phyloP scores from a whole-genome alignment of 2,329 filamentous ascomycete species.

The Curvularia verruculosa region DNA sequence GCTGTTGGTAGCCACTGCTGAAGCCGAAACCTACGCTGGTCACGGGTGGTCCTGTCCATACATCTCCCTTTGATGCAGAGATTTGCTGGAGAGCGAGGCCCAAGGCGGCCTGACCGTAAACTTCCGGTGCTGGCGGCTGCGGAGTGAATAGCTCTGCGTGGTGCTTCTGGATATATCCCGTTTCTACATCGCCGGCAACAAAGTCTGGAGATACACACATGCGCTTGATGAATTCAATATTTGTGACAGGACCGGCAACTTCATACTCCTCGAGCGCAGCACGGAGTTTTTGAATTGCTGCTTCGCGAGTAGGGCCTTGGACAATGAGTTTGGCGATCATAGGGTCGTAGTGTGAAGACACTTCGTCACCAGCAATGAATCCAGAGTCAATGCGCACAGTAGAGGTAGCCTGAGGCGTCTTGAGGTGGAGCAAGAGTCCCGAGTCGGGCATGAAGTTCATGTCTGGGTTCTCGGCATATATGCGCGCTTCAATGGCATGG shows the following conservation, averaged over 20 bases:
- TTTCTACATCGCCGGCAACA: slow-evolving; percentile 86
- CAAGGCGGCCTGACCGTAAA: slow-evolving; percentile 85
- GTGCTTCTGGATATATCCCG: slow-evolving; percentile 93
- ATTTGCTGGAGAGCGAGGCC: slow-evolving; percentile 65
- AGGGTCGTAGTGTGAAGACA: slow-evolving; percentile 94
- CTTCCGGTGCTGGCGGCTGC: slow-evolving; percentile 68
- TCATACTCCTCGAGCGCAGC: slow-evolving; percentile 86
- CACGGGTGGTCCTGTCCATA: slow-evolving; percentile 52
- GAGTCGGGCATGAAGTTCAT: slow-evolving; percentile 94
- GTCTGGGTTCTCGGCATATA: slow-evolving; percentile 94
- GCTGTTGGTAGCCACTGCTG: slow-evolving; percentile 62
- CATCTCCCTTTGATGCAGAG: slow-evolving; percentile 29
- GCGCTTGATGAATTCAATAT: slow-evolving; percentile 94
- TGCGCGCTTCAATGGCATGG: slow-evolving; percentile 91
- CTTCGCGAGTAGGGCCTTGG: slow-evolving; percentile 75
- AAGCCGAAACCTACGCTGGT: slow-evolving; percentile 62
- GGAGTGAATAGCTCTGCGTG: slow-evolving; percentile 76
- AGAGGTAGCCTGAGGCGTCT: slow-evolving; percentile 70
- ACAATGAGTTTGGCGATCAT: slow-evolving; percentile 99
- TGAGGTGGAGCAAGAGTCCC: slow-evolving; percentile 81
- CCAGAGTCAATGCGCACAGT: slow-evolving; percentile 92
- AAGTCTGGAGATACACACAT: slow-evolving; percentile 84
- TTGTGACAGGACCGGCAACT: slow-evolving; percentile 89
- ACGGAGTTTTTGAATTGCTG: slow-evolving; percentile 81
- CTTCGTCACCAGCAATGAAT: slow-evolving; percentile 87